These are phyloP conservation scores for Candida dajiaensis DNA, from an alignment of 805 yeast species.

Conservation along the genomic window DNA sequence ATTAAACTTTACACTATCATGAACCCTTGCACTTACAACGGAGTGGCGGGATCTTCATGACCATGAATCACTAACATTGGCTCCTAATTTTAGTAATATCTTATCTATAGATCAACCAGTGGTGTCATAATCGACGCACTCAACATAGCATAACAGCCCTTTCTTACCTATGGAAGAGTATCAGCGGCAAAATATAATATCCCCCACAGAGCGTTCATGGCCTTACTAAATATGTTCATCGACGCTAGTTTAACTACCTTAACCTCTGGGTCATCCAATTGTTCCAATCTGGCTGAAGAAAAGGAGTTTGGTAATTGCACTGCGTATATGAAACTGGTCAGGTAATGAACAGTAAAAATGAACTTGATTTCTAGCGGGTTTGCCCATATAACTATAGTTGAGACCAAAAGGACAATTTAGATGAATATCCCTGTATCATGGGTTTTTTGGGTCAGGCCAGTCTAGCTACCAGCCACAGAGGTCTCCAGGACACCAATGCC, in stretches of 20 bases:
- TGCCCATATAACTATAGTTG: conserved; percentile 39
- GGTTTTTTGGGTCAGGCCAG: conserved; percentile 34
- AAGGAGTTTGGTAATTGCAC: conserved; percentile 56
- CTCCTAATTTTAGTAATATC: conserved; percentile 37
- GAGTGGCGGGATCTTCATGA: neutral
- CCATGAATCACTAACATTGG: neutral
- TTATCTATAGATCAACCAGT: conserved; percentile 33
- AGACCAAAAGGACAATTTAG: conserved; percentile 35
- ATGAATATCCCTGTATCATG: conserved; percentile 45
- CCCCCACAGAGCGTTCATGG: conserved; percentile 61
- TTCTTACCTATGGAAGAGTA: conserved; percentile 42
- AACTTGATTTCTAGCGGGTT: conserved; percentile 31
- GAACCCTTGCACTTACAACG: neutral
- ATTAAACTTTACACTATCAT: neutral
- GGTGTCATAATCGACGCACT: conserved; percentile 41
- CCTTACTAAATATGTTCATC: conserved; percentile 58
- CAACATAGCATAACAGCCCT: conserved; percentile 54
- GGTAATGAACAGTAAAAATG: conserved; percentile 48
- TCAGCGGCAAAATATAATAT: conserved; percentile 45
- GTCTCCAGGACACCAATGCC: conserved; percentile 45
- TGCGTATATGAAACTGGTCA: conserved; percentile 48
- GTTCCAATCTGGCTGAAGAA: conserved; percentile 57
- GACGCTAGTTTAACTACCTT: conserved; percentile 58
- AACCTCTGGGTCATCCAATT: conserved; percentile 52
- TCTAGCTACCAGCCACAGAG: conserved; percentile 34